Base-by-base conservation (phyloP, 352 stramenopile genomes). In the Globisporangium echinulatum region DNA sequence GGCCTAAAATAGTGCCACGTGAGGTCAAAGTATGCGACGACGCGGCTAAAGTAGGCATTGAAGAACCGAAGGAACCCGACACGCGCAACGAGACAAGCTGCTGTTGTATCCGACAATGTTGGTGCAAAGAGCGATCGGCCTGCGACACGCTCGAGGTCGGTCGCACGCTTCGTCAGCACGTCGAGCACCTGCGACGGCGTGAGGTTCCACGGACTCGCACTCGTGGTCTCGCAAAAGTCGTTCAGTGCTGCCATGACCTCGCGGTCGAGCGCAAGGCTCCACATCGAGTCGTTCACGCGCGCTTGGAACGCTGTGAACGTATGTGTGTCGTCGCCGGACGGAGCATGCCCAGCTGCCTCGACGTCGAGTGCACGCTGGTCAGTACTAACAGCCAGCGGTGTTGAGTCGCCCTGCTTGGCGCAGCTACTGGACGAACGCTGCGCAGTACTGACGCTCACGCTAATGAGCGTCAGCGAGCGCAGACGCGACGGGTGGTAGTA, bases 401-500 rank as follows among this genome's bases (percentile, higher is more conserved):
- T 33, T 33, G 25, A 33, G 25, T 33, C 25, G 25, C 25, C 25
- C 25, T 33, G 25, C 25, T 33, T 33, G 25, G 25, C 25, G 25
- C 25, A 33, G 2, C 25, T 33, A 33, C 25, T 33, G 25, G 25
- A 13, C 9, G 33, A n/a, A 9, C 11, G 15, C 1, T 10, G 38
- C n/a, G 10, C 5, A 25, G 33, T 17, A n/a, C 15, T 36, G 1
- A 7, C 15, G 40, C 14, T 58, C 6, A 67, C 42, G 19, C 51
- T 67, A 3, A 62, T 58, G 19, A 79, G 52, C 40, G 68, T 65
- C 49, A 87, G n/a, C 3, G 70, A 62, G 1, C 76, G 72, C 14
- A 94, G 39, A 40, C 86, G 83, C 9, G 72, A 88, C 37, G 80
- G 76, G 59, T 94, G 77, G 51, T 90, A 82, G 54, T 88, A 91